Base-by-base conservation (phyloP, 1,284 basidiomycete species). In the Salmacisia buchloeana region DNA sequence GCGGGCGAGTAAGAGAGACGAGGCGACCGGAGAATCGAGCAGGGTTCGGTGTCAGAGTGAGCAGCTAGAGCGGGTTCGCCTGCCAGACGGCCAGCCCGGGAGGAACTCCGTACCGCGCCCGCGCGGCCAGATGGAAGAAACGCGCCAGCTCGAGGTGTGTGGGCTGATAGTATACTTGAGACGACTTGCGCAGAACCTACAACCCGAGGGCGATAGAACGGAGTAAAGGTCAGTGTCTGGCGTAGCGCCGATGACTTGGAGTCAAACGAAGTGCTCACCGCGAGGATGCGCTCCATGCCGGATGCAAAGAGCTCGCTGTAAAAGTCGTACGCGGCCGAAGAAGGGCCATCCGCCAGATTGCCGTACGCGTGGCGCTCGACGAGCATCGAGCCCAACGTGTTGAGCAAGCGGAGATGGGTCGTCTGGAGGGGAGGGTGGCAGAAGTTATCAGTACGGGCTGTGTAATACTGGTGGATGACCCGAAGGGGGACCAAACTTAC, bases 401-500 rank as follows among this genome's bases (percentile, higher is more conserved):
- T 74, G 39, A 79, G 41, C 12, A 79, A 60, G 1, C 65, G 45
- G 7, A 79, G 49, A 39, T 77, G 67, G 12, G 60, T 58, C 1
- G 72, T 74, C 38, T 64, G 60, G 23, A 49, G 21, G 5, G 21
- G 23, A 35, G 23, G n/a, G 5, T 34, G 56, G 25, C 33, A 56
- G 49, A 23, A 56, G 21, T 27, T 3, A 52, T 9, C 12, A 23
- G 54, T 33, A 7, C 43, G n/a, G 15, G n/a, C n/a, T 46, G 9
- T 25, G 6, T 23, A 25, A 9, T 25, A 9, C 43, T 46, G 13
- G 12, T 6, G 3, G 7, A 34, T 23, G 3, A 21, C n/a, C n/a
- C 9, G 7, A 33, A 49, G 58, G 61, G 35, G 25, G n/a, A n/a
- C n/a, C n/a, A n/a, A 39, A 82, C 89, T 72, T 76, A 94, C 92